Evolutionary conservation across 139 green algal species (phyloP), one percentile per base, ranked within the genome.

Genomic region (Yamagishiella unicocca): DNA sequence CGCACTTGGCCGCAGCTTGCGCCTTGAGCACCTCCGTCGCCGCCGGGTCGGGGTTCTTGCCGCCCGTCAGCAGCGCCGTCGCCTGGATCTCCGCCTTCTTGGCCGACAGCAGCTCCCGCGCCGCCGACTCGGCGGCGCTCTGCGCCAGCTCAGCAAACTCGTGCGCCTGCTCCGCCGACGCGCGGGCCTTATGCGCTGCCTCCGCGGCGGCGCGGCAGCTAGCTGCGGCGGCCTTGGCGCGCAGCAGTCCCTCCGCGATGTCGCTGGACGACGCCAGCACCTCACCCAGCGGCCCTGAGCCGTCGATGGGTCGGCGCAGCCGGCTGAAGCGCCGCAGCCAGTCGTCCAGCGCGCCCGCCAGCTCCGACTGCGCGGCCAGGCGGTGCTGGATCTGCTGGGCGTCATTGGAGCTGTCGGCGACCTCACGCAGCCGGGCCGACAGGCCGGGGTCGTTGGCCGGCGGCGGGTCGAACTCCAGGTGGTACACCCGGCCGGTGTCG

Each of bases 71-170:
- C 88, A 95, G 70, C 29, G 88, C 90, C 54, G 86, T 66, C 10
- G 93, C 95, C 78, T 94, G 89, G 21, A 96, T 87, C 90, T 97
- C 94, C 2, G 95, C 94, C 33, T 88, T 91, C 88, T 96, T 96
- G 37, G 91, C 91, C 0, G 78, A 76, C 42, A 97, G 91, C 88
- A 97, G 93, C 86, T 96, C 90, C 21, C 81, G 77, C 1, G 94
- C 95, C 9, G 93, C 93, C 1, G 68, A 89, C 79, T 95, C 91
- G 0, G 93, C 92, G 35, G 91, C 84, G 2, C 64, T 79, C 54
- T 89, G 76, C 19, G 93, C 93, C 62, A 90, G 68, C 72, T 91
- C 83, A 0, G 93, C 95, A 85, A 85, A 93, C 82, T 91, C 90
- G 27, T 89, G 81, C 68, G 91, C 89, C 67, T 80, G 85, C 68